These are phyloP conservation scores for Microcyclospora tardicrescens DNA, from an alignment of 2,329 filamentous ascomycete genomes.

Conservation along the genomic window DNA sequence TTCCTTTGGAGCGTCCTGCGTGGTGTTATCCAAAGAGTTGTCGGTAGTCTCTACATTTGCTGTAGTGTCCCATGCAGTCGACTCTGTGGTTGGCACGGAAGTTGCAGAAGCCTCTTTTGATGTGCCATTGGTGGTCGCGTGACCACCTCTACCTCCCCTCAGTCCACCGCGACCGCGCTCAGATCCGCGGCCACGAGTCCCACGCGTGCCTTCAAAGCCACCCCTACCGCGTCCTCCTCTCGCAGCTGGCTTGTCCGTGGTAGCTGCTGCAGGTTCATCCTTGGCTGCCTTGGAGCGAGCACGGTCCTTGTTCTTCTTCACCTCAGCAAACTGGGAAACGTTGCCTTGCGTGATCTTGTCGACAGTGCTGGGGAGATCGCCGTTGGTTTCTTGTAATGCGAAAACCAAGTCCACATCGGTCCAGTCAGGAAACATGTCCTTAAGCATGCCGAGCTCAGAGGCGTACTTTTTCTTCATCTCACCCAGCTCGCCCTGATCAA, in stretches of 20 bases:
- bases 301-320: slow-evolving; percentile 66
- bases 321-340: slow-evolving; percentile 73
- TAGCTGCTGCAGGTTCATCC: slow-evolving; percentile 35
- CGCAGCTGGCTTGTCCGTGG: slow-evolving; percentile 33
- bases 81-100: slow-evolving; percentile 56
- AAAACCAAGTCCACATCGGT: slow-evolving; percentile 89
- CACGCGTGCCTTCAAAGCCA: slow-evolving; percentile 42
- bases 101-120: slow-evolving; percentile 42
- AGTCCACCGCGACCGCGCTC: slow-evolving; percentile 41
- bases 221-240: slow-evolving; percentile 27
- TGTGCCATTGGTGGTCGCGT: slow-evolving; percentile 48
- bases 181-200: slow-evolving; percentile 47
- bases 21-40: slow-evolving; percentile 14
- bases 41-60: slow-evolving; percentile 19
- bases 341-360: slow-evolving; percentile 69
- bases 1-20: slow-evolving; percentile 7
- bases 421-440: slow-evolving; percentile 92
- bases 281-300: slow-evolving; percentile 62
- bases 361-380: slow-evolving; percentile 58
- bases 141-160: slow-evolving; percentile 49
- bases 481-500: slow-evolving; percentile 80
- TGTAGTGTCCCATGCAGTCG: slow-evolving; percentile 46
- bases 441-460: slow-evolving; percentile 64
- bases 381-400: slow-evolving; percentile 76
- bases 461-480: slow-evolving; percentile 86